Evolutionary conservation across 768 basidiomycete species (phyloP).

Genomic region (Rhodotorula paludigena): DNA sequence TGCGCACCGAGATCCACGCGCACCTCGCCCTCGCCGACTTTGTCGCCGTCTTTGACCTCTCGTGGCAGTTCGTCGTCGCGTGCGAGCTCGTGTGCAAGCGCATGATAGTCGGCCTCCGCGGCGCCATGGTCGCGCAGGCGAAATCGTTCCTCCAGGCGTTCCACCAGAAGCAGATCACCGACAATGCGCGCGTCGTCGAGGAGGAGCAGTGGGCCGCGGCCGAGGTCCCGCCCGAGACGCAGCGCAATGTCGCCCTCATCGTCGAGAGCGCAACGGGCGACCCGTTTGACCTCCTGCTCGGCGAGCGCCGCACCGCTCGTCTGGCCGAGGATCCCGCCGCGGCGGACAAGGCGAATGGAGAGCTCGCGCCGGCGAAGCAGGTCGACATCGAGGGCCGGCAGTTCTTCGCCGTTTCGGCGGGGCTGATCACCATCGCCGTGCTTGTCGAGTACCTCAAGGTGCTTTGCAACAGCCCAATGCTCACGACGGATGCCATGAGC

Average conservation of each 20-base stretch:
- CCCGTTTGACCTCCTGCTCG: slow-evolving; percentile 62
- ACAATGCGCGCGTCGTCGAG: slow-evolving; percentile 83
- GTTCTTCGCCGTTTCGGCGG: slow-evolving; percentile 82
- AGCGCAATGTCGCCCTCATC: slow-evolving; percentile 67
- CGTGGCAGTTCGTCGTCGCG: slow-evolving; percentile 83
- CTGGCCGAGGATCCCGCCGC: too few relatives aligned
- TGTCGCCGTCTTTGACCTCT: slow-evolving; percentile 70
- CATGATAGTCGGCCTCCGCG: slow-evolving; percentile 90
- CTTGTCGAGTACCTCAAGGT: slow-evolving; percentile 81
- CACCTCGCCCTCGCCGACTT: slow-evolving; percentile 68
- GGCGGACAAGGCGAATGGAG: slow-evolving; percentile 5
- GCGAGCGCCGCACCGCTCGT: not conserved
- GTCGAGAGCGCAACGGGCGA: slow-evolving; percentile 68
- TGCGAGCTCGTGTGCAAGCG: slow-evolving; percentile 78
- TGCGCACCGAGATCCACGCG: slow-evolving; percentile 74
- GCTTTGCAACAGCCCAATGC: slow-evolving; percentile 75
- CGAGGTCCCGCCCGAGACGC: slow-evolving; percentile 64
- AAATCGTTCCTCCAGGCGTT: slow-evolving; percentile 80
- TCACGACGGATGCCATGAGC: slow-evolving; percentile 93
- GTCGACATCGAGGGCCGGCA: slow-evolving; percentile 66
- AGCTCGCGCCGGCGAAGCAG: slow-evolving; percentile 56
- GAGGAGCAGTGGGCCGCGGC: slow-evolving; percentile 89
- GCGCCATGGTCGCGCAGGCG: slow-evolving; percentile 78
- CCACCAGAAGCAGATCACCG: slow-evolving; percentile 72
- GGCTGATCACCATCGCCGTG: slow-evolving; percentile 62